Conservation (phyloP, 768 basidiomycete genomes). For the Amanita rubescens region DNA sequence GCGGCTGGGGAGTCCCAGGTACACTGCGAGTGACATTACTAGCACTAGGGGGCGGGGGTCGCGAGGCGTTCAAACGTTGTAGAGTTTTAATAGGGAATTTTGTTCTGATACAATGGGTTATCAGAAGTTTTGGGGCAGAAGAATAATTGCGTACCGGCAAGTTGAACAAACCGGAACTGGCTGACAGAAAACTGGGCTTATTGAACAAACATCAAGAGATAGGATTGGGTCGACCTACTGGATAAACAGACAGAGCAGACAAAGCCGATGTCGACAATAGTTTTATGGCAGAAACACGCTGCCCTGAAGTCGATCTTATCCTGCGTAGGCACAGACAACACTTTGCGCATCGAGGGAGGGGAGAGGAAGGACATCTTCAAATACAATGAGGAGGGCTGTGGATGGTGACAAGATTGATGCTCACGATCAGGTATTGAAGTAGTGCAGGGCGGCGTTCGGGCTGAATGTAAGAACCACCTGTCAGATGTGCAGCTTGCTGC, state of each 20-base stretch:
- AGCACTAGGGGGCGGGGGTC: constrained; percentile 12
- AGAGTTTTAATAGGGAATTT: constrained; percentile 94
- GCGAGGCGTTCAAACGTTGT: constrained; percentile 60
- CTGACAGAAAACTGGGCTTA: constrained; percentile 78
- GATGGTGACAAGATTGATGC: constrained; percentile 6
- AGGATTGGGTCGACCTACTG: constrained; percentile 46
- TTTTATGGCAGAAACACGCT: constrained; percentile 98
- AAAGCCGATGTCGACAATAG: constrained; percentile 92
- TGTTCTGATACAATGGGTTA: constrained; percentile 42
- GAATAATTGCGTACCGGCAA: constrained; percentile 58
- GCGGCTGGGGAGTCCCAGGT: constrained; percentile 27
- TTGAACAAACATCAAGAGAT: background rate
- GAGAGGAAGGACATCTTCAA: constrained; percentile 72
- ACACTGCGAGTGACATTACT: constrained; percentile 18
- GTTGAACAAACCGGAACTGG: constrained; percentile 92
- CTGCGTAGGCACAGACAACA: constrained; percentile 82
- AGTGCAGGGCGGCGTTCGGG: constrained; percentile 75
- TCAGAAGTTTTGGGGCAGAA: constrained; percentile 1
- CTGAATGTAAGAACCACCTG: constrained; percentile 88
- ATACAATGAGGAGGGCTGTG: constrained; percentile 9
- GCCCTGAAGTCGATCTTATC: constrained; percentile 96
- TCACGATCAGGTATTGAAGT: constrained; percentile 86
- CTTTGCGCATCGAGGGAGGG: constrained; percentile 55
- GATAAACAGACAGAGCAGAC: constrained; percentile 98
- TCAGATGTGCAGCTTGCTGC: constrained; percentile 94